Evolutionary conservation across 176 grass and related monocot species (phyloP).

Genomic region (Leersia perrieri): DNA sequence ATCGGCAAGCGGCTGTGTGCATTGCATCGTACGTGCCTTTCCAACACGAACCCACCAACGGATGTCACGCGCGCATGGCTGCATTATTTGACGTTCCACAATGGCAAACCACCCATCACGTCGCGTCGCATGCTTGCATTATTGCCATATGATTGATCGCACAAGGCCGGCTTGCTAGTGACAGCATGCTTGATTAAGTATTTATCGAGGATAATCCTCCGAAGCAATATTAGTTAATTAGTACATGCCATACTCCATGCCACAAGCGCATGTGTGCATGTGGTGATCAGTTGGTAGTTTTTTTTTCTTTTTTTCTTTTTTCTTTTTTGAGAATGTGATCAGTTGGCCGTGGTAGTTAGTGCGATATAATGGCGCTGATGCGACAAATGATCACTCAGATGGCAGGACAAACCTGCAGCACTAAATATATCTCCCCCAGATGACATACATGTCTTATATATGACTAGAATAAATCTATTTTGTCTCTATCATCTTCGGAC

Average conservation of each 20-base stretch:
- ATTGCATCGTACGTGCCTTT: constrained; percentile 8
- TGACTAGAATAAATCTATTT: too few species aligned
- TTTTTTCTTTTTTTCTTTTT: too few species aligned
- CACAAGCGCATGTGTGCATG: too few species aligned
- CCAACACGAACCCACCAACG: constrained; percentile 7
- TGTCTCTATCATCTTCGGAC: too few species aligned
- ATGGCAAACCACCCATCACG: neutral
- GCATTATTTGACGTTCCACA: neutral
- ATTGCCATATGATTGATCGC: constrained; percentile 26
- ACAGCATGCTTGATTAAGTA: neutral
- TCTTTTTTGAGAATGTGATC: too few species aligned
- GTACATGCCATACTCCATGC: too few species aligned
- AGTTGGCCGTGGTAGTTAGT: too few species aligned
- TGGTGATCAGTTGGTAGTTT: too few species aligned
- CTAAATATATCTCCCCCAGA: too few species aligned
- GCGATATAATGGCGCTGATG: constrained; percentile 27
- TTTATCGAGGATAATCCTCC: neutral
- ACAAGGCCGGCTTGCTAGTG: neutral
- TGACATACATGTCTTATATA: too few species aligned
- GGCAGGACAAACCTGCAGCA: too few species aligned
- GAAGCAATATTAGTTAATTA: too few species aligned
- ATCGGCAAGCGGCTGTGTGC: neutral
- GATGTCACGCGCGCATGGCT: neutral
- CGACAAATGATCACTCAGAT: neutral
- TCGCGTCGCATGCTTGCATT: constrained; percentile 7